Percentiles rank a stretch among this genome's conserved stretches.
phyloP scores from a whole-genome alignment of 2,329 filamentous ascomycete species.

The Parafenestella ontariensis region DNA sequence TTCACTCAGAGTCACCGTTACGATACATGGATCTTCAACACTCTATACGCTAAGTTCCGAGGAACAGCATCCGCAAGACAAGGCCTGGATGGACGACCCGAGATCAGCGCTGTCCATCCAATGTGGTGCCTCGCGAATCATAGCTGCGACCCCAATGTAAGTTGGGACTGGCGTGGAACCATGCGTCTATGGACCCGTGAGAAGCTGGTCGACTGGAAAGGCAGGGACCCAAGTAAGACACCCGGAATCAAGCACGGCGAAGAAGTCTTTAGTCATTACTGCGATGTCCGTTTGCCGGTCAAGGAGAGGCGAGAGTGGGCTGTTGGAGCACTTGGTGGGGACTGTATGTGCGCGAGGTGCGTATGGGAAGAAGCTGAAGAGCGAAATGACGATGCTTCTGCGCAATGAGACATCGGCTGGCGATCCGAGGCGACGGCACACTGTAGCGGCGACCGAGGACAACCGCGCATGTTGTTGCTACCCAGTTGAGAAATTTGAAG shows the following conservation, averaged over 20 bases:
- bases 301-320: constrained; percentile 88
- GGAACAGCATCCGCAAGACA: constrained; percentile 84
- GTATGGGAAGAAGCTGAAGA: constrained; percentile 65
- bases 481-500: background rate
- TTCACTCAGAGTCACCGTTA: constrained; percentile 64
- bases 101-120: constrained; percentile 91
- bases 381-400: background rate
- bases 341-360: constrained; percentile 87
- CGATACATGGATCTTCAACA: constrained; percentile 87
- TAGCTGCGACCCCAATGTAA: constrained; percentile 92
- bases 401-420: background rate
- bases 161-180: constrained; percentile 88
- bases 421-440: background rate
- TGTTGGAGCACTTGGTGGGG: constrained; percentile 82
- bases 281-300: constrained; percentile 80
- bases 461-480: background rate
- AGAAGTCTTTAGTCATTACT: constrained; percentile 94
- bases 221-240: constrained; percentile 34
- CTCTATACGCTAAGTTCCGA: constrained; percentile 89
- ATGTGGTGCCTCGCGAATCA: constrained; percentile 98
- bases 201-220: constrained; percentile 61
- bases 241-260: constrained; percentile 77
- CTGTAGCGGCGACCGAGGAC: background rate
- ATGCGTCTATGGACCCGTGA: constrained; percentile 74
- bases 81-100: constrained; percentile 76